Conservation (phyloP, 257 asterid genomes). For the Fraxinus americana region DNA sequence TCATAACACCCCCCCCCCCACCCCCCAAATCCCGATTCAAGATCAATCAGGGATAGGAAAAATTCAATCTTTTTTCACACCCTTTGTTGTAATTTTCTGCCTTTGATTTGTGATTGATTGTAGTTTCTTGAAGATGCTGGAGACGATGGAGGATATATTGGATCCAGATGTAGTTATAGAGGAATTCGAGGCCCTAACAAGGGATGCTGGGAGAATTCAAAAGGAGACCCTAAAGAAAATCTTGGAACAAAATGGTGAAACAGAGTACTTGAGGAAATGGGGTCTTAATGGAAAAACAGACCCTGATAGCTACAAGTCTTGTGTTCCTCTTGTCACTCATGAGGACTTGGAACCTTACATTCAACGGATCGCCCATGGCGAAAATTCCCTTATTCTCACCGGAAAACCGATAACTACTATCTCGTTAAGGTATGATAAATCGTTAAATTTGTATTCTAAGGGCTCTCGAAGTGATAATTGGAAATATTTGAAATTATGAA, state of each 20-base stretch:
- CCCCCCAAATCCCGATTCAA: too few relatives aligned
- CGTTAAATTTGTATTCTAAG: background rate
- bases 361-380: conserved; percentile 79
- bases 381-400: conserved; percentile 57
- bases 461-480: too few relatives aligned
- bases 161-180: conserved; percentile 64
- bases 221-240: conserved; percentile 68
- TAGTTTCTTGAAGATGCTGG: conserved; percentile 49
- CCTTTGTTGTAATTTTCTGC: background rate
- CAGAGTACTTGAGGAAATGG: conserved; percentile 76
- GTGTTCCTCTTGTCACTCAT: conserved; percentile 75
- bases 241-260: conserved; percentile 71
- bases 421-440: conserved; percentile 65
- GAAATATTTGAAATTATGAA: background rate
- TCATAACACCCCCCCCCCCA: too few relatives aligned
- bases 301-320: conserved; percentile 55
- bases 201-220: conserved; percentile 74
- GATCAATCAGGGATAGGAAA: too few relatives aligned
- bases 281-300: conserved; percentile 78
- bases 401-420: conserved; percentile 76
- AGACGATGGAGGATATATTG: conserved; percentile 57
- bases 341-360: conserved; percentile 80
- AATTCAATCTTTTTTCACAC: background rate
- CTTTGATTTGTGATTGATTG: conserved; percentile 13
- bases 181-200: conserved; percentile 72